Conservation (phyloP, 2,329 filamentous ascomycete genomes). For the Aspergillus unguis region DNA sequence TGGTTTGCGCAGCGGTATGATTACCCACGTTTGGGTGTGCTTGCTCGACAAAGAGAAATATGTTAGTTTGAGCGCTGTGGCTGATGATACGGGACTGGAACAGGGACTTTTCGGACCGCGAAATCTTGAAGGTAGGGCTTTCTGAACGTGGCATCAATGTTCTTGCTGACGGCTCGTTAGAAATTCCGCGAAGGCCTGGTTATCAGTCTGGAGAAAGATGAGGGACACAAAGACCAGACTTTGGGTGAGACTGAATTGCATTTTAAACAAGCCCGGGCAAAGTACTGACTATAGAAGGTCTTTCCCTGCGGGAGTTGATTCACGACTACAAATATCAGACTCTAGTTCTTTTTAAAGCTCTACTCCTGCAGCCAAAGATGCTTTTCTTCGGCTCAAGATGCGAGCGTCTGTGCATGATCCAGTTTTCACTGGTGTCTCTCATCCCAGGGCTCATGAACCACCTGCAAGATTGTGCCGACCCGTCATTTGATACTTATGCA, state of each 20-base stretch:
- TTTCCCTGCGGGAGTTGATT: slow-evolving; percentile 83
- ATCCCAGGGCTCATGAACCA: slow-evolving; percentile 89
- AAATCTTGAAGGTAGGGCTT: slow-evolving; percentile 68
- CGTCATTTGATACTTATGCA: slow-evolving; percentile 82
- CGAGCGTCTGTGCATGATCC: slow-evolving; percentile 94
- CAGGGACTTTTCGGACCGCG: slow-evolving; percentile 81
- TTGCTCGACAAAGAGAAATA: not conserved
- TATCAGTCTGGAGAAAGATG: slow-evolving; percentile 56
- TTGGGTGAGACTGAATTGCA: slow-evolving; percentile 61
- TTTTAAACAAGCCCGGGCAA: not conserved
- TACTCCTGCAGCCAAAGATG: slow-evolving; percentile 96
- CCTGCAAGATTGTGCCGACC: slow-evolving; percentile 92
- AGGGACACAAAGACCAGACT: slow-evolving; percentile 78
- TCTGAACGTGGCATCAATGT: slow-evolving; percentile 4
- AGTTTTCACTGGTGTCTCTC: slow-evolving; percentile 92
- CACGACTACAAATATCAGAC: slow-evolving; percentile 95
- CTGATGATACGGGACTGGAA: slow-evolving; percentile 8
- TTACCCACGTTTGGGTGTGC: no score
- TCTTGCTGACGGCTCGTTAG: slow-evolving; percentile 36
- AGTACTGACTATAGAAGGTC: slow-evolving; percentile 35
- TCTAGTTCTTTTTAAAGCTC: slow-evolving; percentile 87
- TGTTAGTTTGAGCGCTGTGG: not conserved
- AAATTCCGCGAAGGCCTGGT: slow-evolving; percentile 86
- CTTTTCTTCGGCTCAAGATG: slow-evolving; percentile 97
- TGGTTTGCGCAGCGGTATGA: slow-evolving; percentile 86